Percentiles rank a stretch among this genome's conserved stretches.
phyloP scores from a whole-genome alignment of 352 stramenopile species.

The Phytophthora pseudosyringae region DNA sequence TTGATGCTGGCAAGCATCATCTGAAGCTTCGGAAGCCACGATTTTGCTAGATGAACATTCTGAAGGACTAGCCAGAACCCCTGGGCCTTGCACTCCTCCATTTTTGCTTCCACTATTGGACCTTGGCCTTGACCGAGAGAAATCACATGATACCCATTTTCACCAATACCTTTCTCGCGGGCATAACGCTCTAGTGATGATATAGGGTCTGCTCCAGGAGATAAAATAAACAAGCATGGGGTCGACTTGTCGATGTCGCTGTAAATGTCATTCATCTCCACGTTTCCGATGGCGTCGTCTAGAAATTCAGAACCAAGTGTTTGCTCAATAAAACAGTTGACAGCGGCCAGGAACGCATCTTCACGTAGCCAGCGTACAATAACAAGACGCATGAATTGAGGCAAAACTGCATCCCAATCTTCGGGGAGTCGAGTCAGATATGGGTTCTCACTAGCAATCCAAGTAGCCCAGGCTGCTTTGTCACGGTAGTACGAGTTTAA shows the following conservation, averaged over 20 bases:
- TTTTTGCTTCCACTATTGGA: constrained; percentile 61
- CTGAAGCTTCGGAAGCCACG: constrained; percentile 77
- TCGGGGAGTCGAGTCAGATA: constrained; percentile 44
- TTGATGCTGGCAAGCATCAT: constrained; percentile 44
- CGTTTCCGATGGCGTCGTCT: constrained; percentile 7
- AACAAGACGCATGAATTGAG: constrained; percentile 58
- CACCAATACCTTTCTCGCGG: constrained; percentile 40
- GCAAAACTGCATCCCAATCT: constrained; percentile 38
- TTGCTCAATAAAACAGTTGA: constrained; percentile 50
- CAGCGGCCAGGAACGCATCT: constrained; percentile 48
- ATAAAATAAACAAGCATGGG: constrained; percentile 81
- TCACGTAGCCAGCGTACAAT: constrained; percentile 67
- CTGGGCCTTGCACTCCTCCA: constrained; percentile 52
- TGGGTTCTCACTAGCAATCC: constrained; percentile 47
- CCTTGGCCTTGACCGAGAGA: constrained; percentile 84
- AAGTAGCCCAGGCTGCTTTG: constrained; percentile 44
- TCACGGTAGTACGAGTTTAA: constrained; percentile 57
- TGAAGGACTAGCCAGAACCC: constrained; percentile 78
- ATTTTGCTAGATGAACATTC: constrained; percentile 81
- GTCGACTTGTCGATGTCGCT: constrained; percentile 66
- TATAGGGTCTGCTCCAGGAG: constrained; percentile 69
- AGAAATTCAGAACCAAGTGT: constrained; percentile 41
- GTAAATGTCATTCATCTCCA: constrained; percentile 57
- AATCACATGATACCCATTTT: constrained; percentile 58
- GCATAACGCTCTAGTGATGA: constrained; percentile 59